Base-by-base conservation (phyloP, 2,329 filamentous ascomycete species). In the Cyanodermella asteris region DNA sequence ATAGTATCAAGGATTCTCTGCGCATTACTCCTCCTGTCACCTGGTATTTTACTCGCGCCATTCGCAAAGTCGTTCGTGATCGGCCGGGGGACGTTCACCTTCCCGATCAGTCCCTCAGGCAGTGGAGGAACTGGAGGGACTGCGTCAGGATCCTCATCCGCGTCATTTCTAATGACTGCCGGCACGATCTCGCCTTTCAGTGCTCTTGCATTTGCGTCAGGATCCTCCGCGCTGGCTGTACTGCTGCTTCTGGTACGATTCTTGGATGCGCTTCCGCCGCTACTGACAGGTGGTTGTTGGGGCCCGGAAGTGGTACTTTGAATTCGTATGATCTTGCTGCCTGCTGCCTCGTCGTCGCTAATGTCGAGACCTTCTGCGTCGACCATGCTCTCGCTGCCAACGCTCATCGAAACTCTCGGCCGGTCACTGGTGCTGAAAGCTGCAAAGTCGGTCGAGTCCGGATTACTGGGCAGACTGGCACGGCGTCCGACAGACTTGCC, bases 401-500 rank as follows among this genome's bases (percentile, higher is more conserved):
- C 25, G 13, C 20, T 26, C 5, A 26, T n/a, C n/a, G n/a, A n/a
- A 16, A 26, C 30, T 33, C 19, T 20, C 18, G 13, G n/a, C 25
- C n/a, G n/a, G 18, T 25, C 21, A 16, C 13, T 25, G 25, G 13
- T n/a, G n/a, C n/a, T n/a, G n/a, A n/a, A n/a, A n/a, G n/a, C n/a
- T n/a, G n/a, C n/a, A n/a, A n/a, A n/a, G n/a, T n/a, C n/a, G n/a
- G n/a, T n/a, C n/a, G n/a, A n/a, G n/a, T n/a, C n/a, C n/a, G n/a
- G n/a, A n/a, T n/a, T n/a, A n/a, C n/a, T n/a, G n/a, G n/a, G n/a
- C n/a, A n/a, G n/a, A n/a, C n/a, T n/a, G n/a, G n/a, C n/a, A n/a
- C n/a, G n/a, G n/a, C n/a, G n/a, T 18, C 45, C 41, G 11, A 37
- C 36, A 10, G 24, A 21, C 11, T 46, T 45, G 6, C 51, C 45